Evolutionary conservation across 2,329 filamentous ascomycete genomes (phyloP), one percentile per base, ranked within the genome.

Genomic region (Calonectria multiphialidica): DNA sequence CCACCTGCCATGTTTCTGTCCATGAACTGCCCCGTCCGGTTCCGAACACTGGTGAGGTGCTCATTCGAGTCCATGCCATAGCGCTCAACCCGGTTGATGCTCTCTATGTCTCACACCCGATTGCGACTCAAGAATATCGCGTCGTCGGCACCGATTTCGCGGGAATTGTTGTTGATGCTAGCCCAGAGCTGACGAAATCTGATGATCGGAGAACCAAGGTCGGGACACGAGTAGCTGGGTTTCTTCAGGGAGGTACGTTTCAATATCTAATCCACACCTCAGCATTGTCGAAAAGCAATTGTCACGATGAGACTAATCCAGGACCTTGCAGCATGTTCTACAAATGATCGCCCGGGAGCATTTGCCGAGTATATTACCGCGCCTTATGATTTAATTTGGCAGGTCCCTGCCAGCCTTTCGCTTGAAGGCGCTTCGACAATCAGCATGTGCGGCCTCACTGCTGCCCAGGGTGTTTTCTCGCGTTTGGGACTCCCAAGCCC

Each of bases 141-240:
- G 75, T 81, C 0, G 71, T 86, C 1, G 85, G 86, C 7, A 85
- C 81, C 50, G 85, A 87, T 68, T 87, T 87, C 53, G 80, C 85
- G 0, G 85, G 85, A 3, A 59, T 76, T 0, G 75, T 87, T 16
- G 75, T 80, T 0, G 70, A 75, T 6, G 68, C 77, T 13, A 75
- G 71, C 8, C 23, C 45, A 1, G 75, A 72, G 1, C 73, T 78
- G 7, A 61, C 16, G n/a, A 59, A 18, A 2, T 68, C 23, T 4
- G 35, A 47, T 2, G 77, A 80, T 66, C 6, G 53, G 1, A 73
- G 79, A 9, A 53, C 67, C 0, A 76, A 79, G 44, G 10, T 68
- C 3, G 85, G 84, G 5, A 50, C 79, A 2, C 78, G 81, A 5
- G 84, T 87, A 0, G 79, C 84, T 2, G 85, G 85, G 0, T 87